phyloP scores from a whole-genome alignment of 2,329 filamentous ascomycete genomes.

The Apiospora pterosperma region DNA sequence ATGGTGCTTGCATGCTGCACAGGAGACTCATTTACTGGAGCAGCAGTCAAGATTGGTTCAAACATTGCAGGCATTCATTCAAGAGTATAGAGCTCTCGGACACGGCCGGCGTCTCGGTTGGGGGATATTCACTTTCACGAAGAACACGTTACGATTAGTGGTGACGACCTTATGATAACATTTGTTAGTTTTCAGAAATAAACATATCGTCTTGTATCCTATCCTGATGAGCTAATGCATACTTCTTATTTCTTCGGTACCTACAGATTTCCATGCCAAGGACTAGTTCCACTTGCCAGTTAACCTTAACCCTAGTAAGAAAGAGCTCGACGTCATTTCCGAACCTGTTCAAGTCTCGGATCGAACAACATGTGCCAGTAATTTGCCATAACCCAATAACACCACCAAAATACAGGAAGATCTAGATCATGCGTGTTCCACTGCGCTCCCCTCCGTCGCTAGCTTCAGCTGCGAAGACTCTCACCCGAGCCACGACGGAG shows the following conservation, averaged over 20 bases:
- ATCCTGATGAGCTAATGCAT: background rate
- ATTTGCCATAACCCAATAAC: too few species aligned
- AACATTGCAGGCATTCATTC: background rate
- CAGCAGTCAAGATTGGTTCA: background rate
- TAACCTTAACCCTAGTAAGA: too few species aligned
- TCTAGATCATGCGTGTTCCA: background rate
- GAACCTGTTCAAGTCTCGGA: too few species aligned
- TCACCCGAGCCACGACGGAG: too few species aligned
- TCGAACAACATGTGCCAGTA: too few species aligned
- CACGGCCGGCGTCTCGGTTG: background rate
- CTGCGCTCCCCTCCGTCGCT: background rate
- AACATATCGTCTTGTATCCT: background rate
- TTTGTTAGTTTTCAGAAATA: background rate
- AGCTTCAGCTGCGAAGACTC: slow-evolving; percentile 5
- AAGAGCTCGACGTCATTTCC: too few species aligned
- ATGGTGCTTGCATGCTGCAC: background rate
- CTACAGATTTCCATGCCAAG: too few species aligned
- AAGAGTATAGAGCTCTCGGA: background rate
- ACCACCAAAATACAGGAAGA: background rate
- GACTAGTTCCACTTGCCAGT: too few species aligned
- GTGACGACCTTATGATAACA: background rate
- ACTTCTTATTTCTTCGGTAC: too few species aligned
- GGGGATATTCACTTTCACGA: background rate
- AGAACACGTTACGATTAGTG: background rate
- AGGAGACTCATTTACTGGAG: background rate